Evolutionary conservation across 768 basidiomycete genomes (phyloP), one percentile per base, ranked within the genome.

Genomic region (Amanita brunnescens): DNA sequence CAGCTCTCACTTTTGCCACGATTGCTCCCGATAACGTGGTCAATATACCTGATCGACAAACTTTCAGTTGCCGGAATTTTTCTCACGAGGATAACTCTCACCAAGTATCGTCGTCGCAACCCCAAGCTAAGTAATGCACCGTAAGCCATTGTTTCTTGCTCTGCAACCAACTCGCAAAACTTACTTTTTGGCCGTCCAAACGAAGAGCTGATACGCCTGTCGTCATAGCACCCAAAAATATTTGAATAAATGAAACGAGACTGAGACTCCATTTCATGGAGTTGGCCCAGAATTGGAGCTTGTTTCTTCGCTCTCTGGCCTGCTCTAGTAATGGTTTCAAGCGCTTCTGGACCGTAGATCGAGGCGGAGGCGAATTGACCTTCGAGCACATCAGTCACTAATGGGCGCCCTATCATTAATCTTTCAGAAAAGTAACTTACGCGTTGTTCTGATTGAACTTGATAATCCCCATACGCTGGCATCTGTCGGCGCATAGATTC

Each of bases 1-100:
- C 80, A 9, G 85, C 83, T 23, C 85, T 78, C 21, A 77, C 73
- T 10, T 81, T 78, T 2, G 86, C 87, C 21, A 89, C 71, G 62
- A 83, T 88, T 1, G 85, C 82, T 14, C 86, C 85, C 12, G 82
- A 74, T 16, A 87, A 18, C 0, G 86, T 89, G 3, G 85, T 64
- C 9, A 83, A 51, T n/a, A 80, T 85, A 29, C 87, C 83, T 80
- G n/a, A n/a, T n/a, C 20, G 51, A 29, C 41, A 47, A 33, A 12
- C 6, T 23, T 32, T 23, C 13, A 13, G 41, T 30, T 32, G 50
- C 41, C 23, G 34, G 21, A 20, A 33, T 9, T 16, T 5, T 16
- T 30, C 13, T 39, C 21, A 20, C 21, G 21, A 23, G 23, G 12
- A 42, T 21, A 13, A 8, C 16, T 13, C 62, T 30, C 57, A 72